These are phyloP conservation scores for Acacia acuminata DNA, from an alignment of 306 rosid genomes.

Conservation along the genomic window DNA sequence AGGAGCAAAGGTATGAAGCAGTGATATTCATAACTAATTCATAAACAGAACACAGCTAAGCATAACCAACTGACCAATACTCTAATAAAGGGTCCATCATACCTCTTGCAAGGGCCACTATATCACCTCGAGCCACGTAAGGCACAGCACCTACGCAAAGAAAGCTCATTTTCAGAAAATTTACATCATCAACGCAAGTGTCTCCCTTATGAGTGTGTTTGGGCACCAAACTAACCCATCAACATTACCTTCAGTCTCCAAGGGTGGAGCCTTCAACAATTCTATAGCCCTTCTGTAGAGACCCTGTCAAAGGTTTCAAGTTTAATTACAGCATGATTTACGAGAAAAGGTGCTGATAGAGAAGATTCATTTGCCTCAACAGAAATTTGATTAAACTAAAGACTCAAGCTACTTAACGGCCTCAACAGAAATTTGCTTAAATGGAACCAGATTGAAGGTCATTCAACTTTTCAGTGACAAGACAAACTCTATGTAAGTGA, in stretches of 20 bases:
- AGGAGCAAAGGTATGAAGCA: no score
- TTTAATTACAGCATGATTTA: not conserved
- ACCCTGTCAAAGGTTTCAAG: constrained; percentile 57
- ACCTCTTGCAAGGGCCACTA: constrained; percentile 90
- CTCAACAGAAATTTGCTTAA: not conserved
- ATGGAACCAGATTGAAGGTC: not conserved
- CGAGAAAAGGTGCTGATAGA: constrained; percentile 1
- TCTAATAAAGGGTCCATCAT: constrained; percentile 27
- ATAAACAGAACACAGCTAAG: no score
- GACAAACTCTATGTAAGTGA: constrained; percentile 2
- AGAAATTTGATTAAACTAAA: not conserved
- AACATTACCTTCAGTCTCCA: constrained; percentile 55
- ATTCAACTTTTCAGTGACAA: constrained; percentile 2
- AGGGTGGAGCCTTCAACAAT: constrained; percentile 73
- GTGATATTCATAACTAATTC: no score
- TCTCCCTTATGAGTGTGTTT: not conserved
- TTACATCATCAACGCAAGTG: not conserved
- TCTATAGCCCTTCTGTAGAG: constrained; percentile 75
- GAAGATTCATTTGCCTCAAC: not conserved
- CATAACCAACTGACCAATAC: no score
- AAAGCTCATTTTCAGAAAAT: constrained; percentile 11
- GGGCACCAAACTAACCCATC: constrained; percentile 15
- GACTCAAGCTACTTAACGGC: not conserved
- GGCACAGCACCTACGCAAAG: constrained; percentile 46
- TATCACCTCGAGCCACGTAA: constrained; percentile 50